phyloP scores from a whole-genome alignment of 2,329 filamentous ascomycete genomes.

The Clarireedia homoeocarpa region DNA sequence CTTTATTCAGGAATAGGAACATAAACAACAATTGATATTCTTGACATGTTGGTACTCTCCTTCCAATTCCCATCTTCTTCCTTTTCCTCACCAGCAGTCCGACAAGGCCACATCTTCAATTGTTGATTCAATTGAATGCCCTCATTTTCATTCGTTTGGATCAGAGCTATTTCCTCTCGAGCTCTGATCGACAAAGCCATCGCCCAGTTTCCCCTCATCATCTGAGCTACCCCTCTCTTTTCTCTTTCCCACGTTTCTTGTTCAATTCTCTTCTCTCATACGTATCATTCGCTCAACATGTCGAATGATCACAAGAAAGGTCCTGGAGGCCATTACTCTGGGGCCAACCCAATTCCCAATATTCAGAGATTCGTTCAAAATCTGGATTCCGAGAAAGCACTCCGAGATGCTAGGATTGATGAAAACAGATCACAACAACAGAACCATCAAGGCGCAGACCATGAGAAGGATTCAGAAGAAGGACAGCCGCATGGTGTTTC shows the following conservation, averaged over 20 bases:
- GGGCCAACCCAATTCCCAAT: conserved; percentile 20
- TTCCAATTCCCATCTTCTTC: too few relatives aligned
- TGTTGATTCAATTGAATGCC: too few relatives aligned
- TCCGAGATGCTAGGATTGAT: conserved; percentile 66
- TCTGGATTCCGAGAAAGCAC: conserved; percentile 71
- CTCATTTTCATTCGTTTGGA: too few relatives aligned
- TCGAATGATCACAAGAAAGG: conserved; percentile 11
- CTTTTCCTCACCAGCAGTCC: too few relatives aligned
- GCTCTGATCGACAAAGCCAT: too few relatives aligned
- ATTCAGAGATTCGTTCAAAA: conserved; percentile 45
- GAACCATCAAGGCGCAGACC: conserved; percentile 8
- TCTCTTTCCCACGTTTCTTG: background rate
- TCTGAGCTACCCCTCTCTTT: background rate
- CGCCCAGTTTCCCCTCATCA: too few relatives aligned
- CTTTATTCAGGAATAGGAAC: background rate
- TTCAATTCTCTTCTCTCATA: background rate
- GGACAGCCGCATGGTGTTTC: conserved; percentile 29
- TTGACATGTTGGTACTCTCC: background rate
- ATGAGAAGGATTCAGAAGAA: conserved; percentile 34
- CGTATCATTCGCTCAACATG: background rate
- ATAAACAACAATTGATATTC: background rate
- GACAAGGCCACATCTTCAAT: too few relatives aligned
- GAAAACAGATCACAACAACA: conserved; percentile 33
- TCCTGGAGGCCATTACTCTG: conserved; percentile 16
- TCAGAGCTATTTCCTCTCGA: too few relatives aligned